Percentiles rank a stretch among this genome's conserved stretches.
phyloP scores from a whole-genome alignment of 352 stramenopile genomes.

The Pythium insidiosum region DNA sequence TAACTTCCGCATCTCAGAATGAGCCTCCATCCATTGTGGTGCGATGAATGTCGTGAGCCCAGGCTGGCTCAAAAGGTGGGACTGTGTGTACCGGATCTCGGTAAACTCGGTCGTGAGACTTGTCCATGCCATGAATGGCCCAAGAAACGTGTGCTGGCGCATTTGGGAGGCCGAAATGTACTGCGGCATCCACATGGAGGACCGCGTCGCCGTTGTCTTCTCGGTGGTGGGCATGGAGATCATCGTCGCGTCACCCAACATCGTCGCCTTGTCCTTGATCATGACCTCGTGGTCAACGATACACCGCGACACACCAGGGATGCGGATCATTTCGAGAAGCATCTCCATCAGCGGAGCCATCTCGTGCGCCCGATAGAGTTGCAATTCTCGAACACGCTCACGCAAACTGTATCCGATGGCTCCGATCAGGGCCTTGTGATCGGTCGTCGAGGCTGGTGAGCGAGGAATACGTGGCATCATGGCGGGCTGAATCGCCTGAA shows the following conservation, averaged over 20 bases:
- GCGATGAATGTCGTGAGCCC: too few species aligned
- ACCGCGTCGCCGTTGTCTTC: constrained; percentile 15
- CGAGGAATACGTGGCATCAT: too few species aligned
- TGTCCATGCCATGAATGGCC: constrained; percentile 32
- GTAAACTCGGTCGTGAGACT: too few species aligned
- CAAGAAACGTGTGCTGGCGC: constrained; percentile 31
- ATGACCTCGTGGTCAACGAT: too few species aligned
- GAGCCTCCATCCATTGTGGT: too few species aligned
- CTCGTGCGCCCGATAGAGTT: constrained; percentile 35
- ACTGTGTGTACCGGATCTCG: too few species aligned
- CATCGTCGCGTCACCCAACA: constrained; percentile 6
- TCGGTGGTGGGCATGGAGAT: constrained; percentile 33
- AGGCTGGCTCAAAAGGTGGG: too few species aligned
- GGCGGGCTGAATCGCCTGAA: too few species aligned
- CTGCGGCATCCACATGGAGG: constrained; percentile 25
- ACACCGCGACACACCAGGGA: constrained; percentile 23
- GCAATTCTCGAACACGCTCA: constrained; percentile 40
- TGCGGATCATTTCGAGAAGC: constrained; percentile 34
- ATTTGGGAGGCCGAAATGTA: constrained; percentile 34
- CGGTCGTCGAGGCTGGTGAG: constrained; percentile 11
- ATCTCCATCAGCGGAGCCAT: constrained; percentile 26
- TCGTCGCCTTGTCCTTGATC: too few species aligned
- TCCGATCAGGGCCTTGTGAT: constrained; percentile 32
- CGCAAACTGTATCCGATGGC: too few species aligned
- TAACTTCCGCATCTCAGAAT: too few species aligned